Conservation (phyloP, 2,329 filamentous ascomycete species). For the Fusarium sp. region DNA sequence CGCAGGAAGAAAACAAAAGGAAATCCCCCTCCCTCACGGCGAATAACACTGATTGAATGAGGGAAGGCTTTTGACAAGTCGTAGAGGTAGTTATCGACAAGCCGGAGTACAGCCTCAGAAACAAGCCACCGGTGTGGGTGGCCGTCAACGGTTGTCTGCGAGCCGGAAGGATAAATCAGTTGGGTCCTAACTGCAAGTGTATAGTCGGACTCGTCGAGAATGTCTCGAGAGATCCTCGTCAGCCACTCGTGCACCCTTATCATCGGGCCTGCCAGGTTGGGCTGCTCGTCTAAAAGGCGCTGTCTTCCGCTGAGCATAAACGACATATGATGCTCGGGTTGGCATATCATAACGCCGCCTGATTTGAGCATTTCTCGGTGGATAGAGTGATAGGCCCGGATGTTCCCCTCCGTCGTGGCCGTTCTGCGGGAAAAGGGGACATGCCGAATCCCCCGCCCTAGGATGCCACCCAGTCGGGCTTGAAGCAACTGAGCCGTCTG, state of each 20-base stretch:
- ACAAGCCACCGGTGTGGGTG: constrained; percentile 67
- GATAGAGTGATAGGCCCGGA: constrained; percentile 50
- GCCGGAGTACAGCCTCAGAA: constrained; percentile 56
- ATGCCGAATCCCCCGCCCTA: constrained; percentile 66
- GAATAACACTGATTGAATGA: constrained; percentile 55
- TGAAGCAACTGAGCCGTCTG: constrained; percentile 71
- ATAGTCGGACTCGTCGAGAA: constrained; percentile 75
- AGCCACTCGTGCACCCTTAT: constrained; percentile 67
- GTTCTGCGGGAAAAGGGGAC: constrained; percentile 69
- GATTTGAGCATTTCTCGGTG: constrained; percentile 56
- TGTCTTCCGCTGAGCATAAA: constrained; percentile 74
- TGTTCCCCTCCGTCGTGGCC: constrained; percentile 50
- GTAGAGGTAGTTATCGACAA: constrained; percentile 58
- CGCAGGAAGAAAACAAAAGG: constrained; percentile 70
- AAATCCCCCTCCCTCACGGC: constrained; percentile 36
- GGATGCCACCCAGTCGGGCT: constrained; percentile 65
- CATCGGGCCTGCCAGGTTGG: constrained; percentile 62
- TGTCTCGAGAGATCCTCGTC: constrained; percentile 65
- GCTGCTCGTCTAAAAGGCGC: constrained; percentile 63
- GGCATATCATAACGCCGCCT: constrained; percentile 68
- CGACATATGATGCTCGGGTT: constrained; percentile 75
- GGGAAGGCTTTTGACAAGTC: constrained; percentile 54
- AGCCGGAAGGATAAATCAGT: constrained; percentile 69
- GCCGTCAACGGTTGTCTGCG: constrained; percentile 64
- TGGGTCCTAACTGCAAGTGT: constrained; percentile 68